A percentile compares a stretch with the other conserved stretches of the same genome.
These are phyloP conservation scores for Tetramitus jugosus DNA, from an alignment of 208 protist genomes.

Conservation along the genomic window DNA sequence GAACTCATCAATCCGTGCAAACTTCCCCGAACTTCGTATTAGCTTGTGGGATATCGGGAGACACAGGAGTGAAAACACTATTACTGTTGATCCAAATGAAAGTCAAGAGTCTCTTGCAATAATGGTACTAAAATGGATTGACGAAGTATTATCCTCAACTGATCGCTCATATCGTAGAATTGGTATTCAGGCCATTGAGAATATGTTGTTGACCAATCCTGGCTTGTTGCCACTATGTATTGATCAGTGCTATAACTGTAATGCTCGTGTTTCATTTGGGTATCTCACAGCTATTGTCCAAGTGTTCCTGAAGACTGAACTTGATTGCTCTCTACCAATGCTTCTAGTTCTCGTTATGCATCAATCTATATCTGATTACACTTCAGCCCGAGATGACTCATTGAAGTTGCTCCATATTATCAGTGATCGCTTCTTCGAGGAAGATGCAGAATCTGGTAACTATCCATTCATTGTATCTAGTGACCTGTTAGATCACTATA, in stretches of 20 bases:
- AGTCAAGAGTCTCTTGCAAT: not conserved
- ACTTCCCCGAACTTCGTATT: too few species aligned
- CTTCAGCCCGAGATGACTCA: not conserved
- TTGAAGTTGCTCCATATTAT: not conserved
- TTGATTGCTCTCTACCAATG: not conserved
- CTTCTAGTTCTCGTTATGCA: not conserved
- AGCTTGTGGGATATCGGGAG: too few species aligned
- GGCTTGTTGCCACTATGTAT: not conserved
- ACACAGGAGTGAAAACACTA: too few species aligned
- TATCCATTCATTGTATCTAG: not conserved
- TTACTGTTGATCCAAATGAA: not conserved
- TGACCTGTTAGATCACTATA: not conserved
- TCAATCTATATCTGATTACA: not conserved
- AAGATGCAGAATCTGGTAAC: not conserved
- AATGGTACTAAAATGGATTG: not conserved
- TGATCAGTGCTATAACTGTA: slow-evolving; percentile 17
- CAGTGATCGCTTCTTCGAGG: not conserved
- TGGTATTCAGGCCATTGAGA: not conserved
- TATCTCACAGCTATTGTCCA: slow-evolving; percentile 2
- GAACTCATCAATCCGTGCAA: not conserved
- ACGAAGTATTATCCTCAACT: not conserved
- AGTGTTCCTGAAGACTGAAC: not conserved
- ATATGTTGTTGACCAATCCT: not conserved
- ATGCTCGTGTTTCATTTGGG: not conserved
- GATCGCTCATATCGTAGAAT: not conserved